Base-by-base conservation (phyloP, 2,329 filamentous ascomycete genomes). In the Amauroascus niger region DNA sequence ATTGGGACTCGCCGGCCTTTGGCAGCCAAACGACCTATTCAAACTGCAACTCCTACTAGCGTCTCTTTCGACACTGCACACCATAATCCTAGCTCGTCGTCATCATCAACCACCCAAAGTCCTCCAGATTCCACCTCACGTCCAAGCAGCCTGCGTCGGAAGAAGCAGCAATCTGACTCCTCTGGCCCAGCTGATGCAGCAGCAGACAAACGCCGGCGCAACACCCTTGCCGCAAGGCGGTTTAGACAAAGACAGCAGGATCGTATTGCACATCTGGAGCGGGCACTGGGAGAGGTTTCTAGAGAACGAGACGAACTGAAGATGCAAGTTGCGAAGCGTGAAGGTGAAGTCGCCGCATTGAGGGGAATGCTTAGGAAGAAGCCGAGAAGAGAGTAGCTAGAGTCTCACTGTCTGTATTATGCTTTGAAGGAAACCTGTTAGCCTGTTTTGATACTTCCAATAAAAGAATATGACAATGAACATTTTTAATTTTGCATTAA, bases 181-280 rank as follows among this genome's bases (percentile, higher is more conserved):
- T 24, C 26, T 6, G 51, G 49, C 13, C 35, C 43, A 1, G 43
- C 49, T 13, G 57, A 57, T 22, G 45, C 41, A 35, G 56, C 52
- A 7, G 51, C 47, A 4, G 59, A 62, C 32, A 86, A 86, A 67
- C 81, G 84, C 26, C 78, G 80, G 57, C 78, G 80, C 57, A 87
- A 87, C 67, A 87, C 83, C 13, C 75, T 85, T 57, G 83, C 84
- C n/a, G 84, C 84, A 28, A 77, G 82, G 57, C 82, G 83, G 57
- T 87, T 86, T 64, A 80, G 84, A 24, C 83, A 87, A 65, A 84
- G 84, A 65, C 79, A 82, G 44, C 75, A 86, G 32, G 83, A 87
- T 61, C 80, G 82, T 57, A 79, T 86, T 65, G 70, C 69, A 24
- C 77, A 80, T 57, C 74, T 87, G 30, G 83, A 87, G 66, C 66